Base-by-base conservation (phyloP, 176 grass and related monocot species). In the Aegilops sharonensis region DNA sequence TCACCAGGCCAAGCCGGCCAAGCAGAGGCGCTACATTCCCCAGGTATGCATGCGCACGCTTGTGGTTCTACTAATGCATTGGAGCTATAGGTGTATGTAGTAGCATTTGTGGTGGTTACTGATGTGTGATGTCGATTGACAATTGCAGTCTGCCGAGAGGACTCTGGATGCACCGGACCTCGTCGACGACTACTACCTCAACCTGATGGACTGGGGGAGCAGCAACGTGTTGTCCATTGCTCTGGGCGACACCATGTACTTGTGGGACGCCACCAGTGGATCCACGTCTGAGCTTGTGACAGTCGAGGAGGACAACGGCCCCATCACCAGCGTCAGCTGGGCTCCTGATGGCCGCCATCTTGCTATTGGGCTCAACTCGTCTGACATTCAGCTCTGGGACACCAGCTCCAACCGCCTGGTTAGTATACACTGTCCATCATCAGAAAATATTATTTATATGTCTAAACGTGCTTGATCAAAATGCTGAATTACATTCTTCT, bases 111-210 rank as follows among this genome's bases (percentile, higher is more conserved):
- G 31, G n/a, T 63, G 27, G 25, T 82, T 29, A 8, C 60, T 89
- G 45, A 88, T 63, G 79, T 63, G 83, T 86, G 66, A 88, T 63
- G 83, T 6, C 36, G 37, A 47, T 83, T 78, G 34, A 66, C 57
- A 20, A 20, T 11, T 60, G 62, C 81, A 93, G 89, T 94, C 93
- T 70, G 87, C 93, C 4, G 93, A 92, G 85, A 92, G 85, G 85
- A 94, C 82, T n/a, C 86, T 92, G n/a, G 90, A 94, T 64, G 90
- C 87, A 31, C 93, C 90, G 2, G 93, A 92, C 7, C 90, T 94
- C 30, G 85, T 94, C 5, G 90, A 94, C n/a, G 90, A 94, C 79
- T 94, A 94, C 85, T 90, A 94, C 63, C 82, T 94, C 66, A 94
- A 94, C 83, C 82, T 94, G 7, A 83, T 94, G 1, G 92, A 94